phyloP scores from a whole-genome alignment of 371 early-diverging fungal species.

The Actinomortierella wolfii region DNA sequence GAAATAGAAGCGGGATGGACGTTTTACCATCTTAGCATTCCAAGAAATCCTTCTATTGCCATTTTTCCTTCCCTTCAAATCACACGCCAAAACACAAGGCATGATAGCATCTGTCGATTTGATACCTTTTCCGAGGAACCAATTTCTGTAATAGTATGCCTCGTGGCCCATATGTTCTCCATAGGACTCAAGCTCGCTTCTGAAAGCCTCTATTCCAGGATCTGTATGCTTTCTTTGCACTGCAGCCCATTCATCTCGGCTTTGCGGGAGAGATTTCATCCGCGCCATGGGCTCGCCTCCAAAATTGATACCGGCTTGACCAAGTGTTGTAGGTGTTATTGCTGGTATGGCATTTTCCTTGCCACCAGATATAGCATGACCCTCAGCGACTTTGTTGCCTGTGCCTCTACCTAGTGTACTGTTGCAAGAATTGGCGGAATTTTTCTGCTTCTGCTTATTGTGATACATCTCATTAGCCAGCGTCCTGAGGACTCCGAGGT shows the following conservation, averaged over 20 bases:
- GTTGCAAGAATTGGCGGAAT: no score
- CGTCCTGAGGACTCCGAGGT: constrained; percentile 16
- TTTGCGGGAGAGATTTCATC: constrained; percentile 21
- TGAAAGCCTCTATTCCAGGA: neutral
- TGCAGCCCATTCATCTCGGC: constrained; percentile 25
- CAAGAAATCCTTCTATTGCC: no score
- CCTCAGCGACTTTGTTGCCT: neutral
- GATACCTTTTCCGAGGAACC: constrained; percentile 46
- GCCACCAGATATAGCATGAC: neutral
- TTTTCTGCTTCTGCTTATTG: no score
- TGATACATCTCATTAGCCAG: no score
- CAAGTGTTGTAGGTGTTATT: neutral
- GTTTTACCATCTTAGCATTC: no score
- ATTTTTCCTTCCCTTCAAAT: no score
- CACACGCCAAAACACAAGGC: no score
- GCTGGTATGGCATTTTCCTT: neutral
- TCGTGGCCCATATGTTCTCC: constrained; percentile 44
- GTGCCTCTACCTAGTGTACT: no score
- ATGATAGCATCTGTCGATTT: no score
- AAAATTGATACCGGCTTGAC: neutral
- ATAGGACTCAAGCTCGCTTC: neutral
- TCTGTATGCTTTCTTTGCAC: constrained; percentile 10
- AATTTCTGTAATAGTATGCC: constrained; percentile 42
- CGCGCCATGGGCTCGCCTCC: constrained; percentile 14
- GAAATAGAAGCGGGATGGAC: no score